Evolutionary conservation across 192 early-diverging fungal genomes (phyloP), one percentile per base, ranked within the genome.

Genomic region (Entomortierella beljakovae): DNA sequence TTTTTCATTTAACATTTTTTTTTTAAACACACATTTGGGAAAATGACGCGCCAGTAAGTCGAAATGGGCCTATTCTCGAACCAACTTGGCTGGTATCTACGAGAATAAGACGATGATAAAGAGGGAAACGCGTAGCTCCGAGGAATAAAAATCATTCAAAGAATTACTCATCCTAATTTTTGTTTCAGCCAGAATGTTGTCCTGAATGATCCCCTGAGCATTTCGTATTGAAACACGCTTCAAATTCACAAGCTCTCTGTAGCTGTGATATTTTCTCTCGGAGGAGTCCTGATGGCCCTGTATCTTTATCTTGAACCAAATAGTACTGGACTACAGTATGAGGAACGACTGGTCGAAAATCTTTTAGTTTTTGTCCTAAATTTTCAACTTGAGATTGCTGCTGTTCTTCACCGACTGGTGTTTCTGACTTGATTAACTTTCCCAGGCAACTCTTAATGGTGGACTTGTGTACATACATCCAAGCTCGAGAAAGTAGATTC

Each of bases 201-300:
- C n/a, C n/a, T n/a, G n/a, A n/a, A n/a, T n/a, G n/a, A n/a, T n/a
- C n/a, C n/a, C n/a, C n/a, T n/a, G n/a, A n/a, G n/a, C 43, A 46
- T 46, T 46, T 46, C 15, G 43, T 46, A 20, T 15, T 20, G 15
- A 46, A 46, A 15, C 4, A 46, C 28, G 10, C n/a, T 57, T 31
- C 54, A 16, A 33, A 57, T 34, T 57, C 54, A 31, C 28, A 31
- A 18, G 32, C 10, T 31, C 20, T 10, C 20, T 34, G 54, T 20
- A 57, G 6, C 54, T n/a, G 16, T 8, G 18, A 33, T 13, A 57
- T 57, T 22, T 33, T 2, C 9, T 29, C 18, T 5, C 54, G 54
- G 31, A 57, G 54, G 32, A 57, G 34, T 20, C 31, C 35, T 5
- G 54, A 57, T 29, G 54, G 54, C 5, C 54, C 54, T 34, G 54